Evolutionary conservation across 768 basidiomycete genomes (phyloP), one percentile per base, ranked within the genome.

Genomic region (Psilocybe cubensis): DNA sequence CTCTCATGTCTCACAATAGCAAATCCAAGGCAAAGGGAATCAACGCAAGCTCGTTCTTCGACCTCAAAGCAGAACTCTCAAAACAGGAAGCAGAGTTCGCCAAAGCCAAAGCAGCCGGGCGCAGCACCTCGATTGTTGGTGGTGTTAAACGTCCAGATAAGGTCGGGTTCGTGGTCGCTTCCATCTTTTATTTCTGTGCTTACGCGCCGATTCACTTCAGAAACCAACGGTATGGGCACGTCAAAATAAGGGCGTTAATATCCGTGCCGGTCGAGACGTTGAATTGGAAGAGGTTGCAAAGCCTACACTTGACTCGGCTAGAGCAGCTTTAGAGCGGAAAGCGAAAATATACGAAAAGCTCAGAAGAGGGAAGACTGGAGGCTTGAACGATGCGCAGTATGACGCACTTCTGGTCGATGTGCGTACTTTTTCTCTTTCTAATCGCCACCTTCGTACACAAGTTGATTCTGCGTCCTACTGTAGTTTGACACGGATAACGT

Each of bases 291-390:
- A 75, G 33, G 73, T 91, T 55, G 86, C 83, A 72, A 83, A 78
- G 64, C 85, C 86, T 17, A 91, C 88, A 0, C 69, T 90, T 10
- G 92, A 94, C 53, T 84, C 85, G 0, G 87, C 88, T 17, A 84
- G 85, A 12, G 86, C 86, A 2, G 81, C 81, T 1, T 72, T 94
- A 31, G 89, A 93, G 69, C 79, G 87, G 56, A 94, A 95, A 68
- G 85, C 90, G 3, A 83, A 84, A 70, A 83, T 91, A 46, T 94
- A 95, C 63, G 88, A 93, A 10, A 87, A 93, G 67, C 68, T 94
- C 33, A 74, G 79, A 66, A 87, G 84, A 64, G 93, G 93, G 11
- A 89, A 91, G 70, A 84, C 84, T 10, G 92, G 87, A 0, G 92
- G 92, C 3, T 66, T 95, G 65, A 88, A 67, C 42, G 91, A 93